phyloP scores from a whole-genome alignment of 2,329 filamentous ascomycete species.

The Dactylellina parvicollis region DNA sequence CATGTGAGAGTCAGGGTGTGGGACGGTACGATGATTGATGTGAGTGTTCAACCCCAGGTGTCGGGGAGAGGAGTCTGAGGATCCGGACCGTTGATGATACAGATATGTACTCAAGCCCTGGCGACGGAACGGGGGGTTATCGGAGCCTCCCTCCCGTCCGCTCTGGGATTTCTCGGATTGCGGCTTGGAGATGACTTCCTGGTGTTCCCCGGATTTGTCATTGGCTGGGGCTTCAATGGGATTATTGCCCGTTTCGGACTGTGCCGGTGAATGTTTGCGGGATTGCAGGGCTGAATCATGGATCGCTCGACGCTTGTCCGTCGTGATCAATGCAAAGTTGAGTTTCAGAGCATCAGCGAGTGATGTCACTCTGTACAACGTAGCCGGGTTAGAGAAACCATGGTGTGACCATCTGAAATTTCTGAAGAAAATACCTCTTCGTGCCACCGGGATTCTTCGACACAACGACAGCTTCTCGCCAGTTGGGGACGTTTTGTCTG shows the following conservation, averaged over 20 bases:
- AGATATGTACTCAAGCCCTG: constrained; percentile 49
- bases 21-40: constrained; percentile 35
- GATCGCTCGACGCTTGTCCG: constrained; percentile 72
- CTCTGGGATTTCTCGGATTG: constrained; percentile 36
- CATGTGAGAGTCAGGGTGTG: constrained; percentile 52
- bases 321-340: constrained; percentile 96
- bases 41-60: constrained; percentile 43
- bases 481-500: constrained; percentile 82
- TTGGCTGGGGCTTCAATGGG: constrained; percentile 20
- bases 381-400: constrained; percentile 10
- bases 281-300: constrained; percentile 57
- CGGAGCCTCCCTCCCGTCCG: constrained; percentile 4
- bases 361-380: constrained; percentile 76
- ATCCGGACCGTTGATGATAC: constrained; percentile 50
- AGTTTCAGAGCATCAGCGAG: constrained; percentile 94
- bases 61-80: constrained; percentile 43
- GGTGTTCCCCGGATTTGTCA: constrained; percentile 29
- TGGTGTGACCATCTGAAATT: background rate
- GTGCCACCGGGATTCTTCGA: constrained; percentile 98
- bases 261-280: constrained; percentile 56
- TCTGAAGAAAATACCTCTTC: constrained; percentile 67
- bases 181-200: constrained; percentile 26
- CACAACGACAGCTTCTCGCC: constrained; percentile 92
- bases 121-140: constrained; percentile 59
- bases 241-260: constrained; percentile 60